Evolutionary conservation across 2,329 filamentous ascomycete genomes (phyloP), one percentile per base, ranked within the genome.

Genomic region (Immersiporthe knoxdaviesiana): DNA sequence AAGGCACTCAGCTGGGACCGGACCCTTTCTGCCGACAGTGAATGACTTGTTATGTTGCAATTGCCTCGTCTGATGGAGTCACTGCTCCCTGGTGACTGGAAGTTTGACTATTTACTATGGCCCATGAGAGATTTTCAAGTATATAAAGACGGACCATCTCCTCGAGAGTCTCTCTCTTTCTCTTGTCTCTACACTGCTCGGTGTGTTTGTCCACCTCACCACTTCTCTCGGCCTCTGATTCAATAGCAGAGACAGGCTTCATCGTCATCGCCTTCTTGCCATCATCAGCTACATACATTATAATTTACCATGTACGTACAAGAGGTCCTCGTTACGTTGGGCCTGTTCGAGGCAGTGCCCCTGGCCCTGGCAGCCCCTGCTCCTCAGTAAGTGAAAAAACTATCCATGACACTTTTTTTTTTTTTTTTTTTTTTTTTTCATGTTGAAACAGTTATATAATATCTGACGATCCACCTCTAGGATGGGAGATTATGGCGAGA

Each of bases 401-500:
- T n/a, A n/a, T n/a, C n/a, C n/a, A n/a, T n/a, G n/a, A n/a, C n/a
- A n/a, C n/a, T n/a, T n/a, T n/a, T n/a, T n/a, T n/a, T 6, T 16
- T 3, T 24, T 18, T 11, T 14, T 16, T 16, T 5, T 44, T 6
- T 44, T 14, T 16, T 1, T 32, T 5, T 32, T 35, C 2, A 11
- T 35, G 1, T 35, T 35, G 35, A 35, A 18, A n/a, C n/a, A n/a
- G n/a, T n/a, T n/a, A 39, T 12, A 39, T 39, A 39, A 39, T 39
- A 8, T 12, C 35, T 4, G 35, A 4, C 8, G 8, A 35, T 35
- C 35, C 4, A 4, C 8, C 35, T 35, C 35, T 35, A 81, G 79
- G 66, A 80, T 82, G 74, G 78, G 73, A 35, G 68, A 77, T 44
- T 81, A 82, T 67, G 82, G 78, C 7, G 81, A 82, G 66, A 84